Evolutionary conservation across 768 basidiomycete genomes (phyloP).

Genomic region (Fomitopsis serialis): DNA sequence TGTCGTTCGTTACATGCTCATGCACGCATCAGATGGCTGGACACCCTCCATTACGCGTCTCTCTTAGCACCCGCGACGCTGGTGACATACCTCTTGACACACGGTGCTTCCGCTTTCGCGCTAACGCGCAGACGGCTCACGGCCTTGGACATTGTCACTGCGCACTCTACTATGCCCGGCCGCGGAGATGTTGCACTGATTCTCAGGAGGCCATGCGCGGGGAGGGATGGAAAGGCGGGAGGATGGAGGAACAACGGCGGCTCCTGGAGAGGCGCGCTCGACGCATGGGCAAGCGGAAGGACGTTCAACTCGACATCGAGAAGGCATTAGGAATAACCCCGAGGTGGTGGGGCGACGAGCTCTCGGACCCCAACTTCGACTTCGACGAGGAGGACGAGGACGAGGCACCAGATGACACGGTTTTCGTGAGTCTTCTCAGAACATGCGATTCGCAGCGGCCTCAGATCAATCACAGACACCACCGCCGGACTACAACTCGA

Average conservation of each 20-base stretch:
- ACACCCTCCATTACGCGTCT: constrained; percentile 88
- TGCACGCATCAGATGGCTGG: constrained; percentile 70
- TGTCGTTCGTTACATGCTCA: background rate
- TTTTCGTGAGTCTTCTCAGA: constrained; percentile 13
- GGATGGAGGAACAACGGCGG: constrained; percentile 65
- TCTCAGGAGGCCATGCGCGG: constrained; percentile 86
- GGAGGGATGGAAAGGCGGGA: constrained; percentile 76
- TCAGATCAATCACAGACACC: constrained; percentile 51
- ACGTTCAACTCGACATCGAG: constrained; percentile 54
- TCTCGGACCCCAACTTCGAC: constrained; percentile 26
- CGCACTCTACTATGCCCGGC: constrained; percentile 74
- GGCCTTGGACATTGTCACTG: constrained; percentile 85
- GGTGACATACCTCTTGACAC: constrained; percentile 88
- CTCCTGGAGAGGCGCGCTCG: constrained; percentile 52
- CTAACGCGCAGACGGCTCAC: constrained; percentile 76
- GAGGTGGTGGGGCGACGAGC: constrained; percentile 60
- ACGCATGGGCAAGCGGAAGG: constrained; percentile 45
- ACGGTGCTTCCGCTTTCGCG: constrained; percentile 81
- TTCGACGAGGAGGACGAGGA: constrained; percentile 40
- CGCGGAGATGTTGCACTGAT: constrained; percentile 84
- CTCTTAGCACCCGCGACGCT: constrained; percentile 85
- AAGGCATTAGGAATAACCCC: constrained; percentile 49
- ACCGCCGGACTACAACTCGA: constrained; percentile 68
- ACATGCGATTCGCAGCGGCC: constrained; percentile 10
- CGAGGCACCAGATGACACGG: constrained; percentile 30